These are phyloP conservation scores for Calocera viscosa DNA, from an alignment of 768 basidiomycete genomes.

Conservation along the genomic window DNA sequence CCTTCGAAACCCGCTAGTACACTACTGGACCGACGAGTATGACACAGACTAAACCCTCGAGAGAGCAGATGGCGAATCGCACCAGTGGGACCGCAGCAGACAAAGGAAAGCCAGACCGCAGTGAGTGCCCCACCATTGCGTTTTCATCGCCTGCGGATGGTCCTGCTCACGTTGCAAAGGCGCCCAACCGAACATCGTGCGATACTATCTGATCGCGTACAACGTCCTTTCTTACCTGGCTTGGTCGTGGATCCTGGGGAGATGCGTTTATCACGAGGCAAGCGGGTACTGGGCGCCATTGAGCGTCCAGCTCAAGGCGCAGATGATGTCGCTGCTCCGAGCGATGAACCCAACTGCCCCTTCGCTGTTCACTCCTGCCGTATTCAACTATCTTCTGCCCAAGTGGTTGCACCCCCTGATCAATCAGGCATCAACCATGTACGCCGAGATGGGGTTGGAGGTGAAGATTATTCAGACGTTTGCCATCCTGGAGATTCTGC, in stretches of 20 bases:
- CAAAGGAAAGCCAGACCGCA: not conserved
- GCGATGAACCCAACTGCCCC: conserved; percentile 20
- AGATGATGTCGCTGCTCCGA: conserved; percentile 22
- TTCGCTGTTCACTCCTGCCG: not conserved
- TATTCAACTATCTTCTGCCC: conserved; percentile 9
- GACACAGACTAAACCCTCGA: not conserved
- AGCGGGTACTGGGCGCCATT: conserved; percentile 17
- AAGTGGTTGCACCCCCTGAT: conserved; percentile 26
- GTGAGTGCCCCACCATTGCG: not conserved
- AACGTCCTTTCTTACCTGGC: conserved; percentile 61
- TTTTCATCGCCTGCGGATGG: not conserved
- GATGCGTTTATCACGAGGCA: not conserved
- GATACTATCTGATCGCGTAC: conserved; percentile 61
- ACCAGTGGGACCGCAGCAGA: not conserved
- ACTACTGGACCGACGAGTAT: not conserved
- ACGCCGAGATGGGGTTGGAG: conserved; percentile 44
- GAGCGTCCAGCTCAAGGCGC: conserved; percentile 26
- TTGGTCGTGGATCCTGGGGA: conserved; percentile 57
- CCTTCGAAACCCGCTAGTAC: no score
- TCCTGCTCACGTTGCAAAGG: not conserved
- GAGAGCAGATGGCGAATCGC: not conserved
- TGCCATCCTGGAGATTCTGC: conserved; percentile 73
- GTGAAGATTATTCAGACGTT: conserved; percentile 70
- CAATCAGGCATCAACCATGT: conserved; percentile 44
- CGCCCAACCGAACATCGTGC: not conserved